Evolutionary conservation across 805 yeast genomes (phyloP).

Genomic region (Kluyveromyces lactis): DNA sequence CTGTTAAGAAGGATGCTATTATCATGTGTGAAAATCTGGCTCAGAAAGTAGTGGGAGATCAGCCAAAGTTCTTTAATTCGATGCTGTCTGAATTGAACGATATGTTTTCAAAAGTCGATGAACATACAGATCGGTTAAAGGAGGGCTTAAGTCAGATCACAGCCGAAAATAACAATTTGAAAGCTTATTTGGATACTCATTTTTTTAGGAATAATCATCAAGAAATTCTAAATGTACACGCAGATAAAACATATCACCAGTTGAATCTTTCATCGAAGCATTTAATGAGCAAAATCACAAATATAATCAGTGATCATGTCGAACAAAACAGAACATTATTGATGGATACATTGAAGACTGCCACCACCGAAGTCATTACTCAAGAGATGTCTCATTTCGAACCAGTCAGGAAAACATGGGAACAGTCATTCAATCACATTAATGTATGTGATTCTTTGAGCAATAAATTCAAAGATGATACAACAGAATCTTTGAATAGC

Average conservation of each 20-base stretch:
- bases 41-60: constrained; percentile 15
- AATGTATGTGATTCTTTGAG: constrained; percentile 28
- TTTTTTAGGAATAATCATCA: constrained; percentile 24
- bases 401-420: constrained; percentile 25
- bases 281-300: constrained; percentile 15
- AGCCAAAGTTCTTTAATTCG: constrained; percentile 16
- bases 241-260: constrained; percentile 18
- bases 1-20: constrained; percentile 14
- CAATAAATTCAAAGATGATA: constrained; percentile 15
- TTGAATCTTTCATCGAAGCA: constrained; percentile 18
- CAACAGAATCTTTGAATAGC: constrained; percentile 11
- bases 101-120: constrained; percentile 12
- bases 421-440: constrained; percentile 23
- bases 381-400: constrained; percentile 23
- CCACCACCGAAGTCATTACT: constrained; percentile 23
- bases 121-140: constrained; percentile 16
- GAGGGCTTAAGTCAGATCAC: constrained; percentile 24
- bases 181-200: constrained; percentile 22
- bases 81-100: constrained; percentile 14
- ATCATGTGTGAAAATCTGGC: constrained; percentile 19
- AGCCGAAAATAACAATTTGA: constrained; percentile 26
- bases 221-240: constrained; percentile 18
- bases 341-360: constrained; percentile 19
- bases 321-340: constrained; percentile 18
- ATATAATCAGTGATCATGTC: constrained; percentile 18